Evolutionary conservation across 495 filamentous ascomycete genomes (phyloP).

Genomic region (Penicillium egyptiacum): DNA sequence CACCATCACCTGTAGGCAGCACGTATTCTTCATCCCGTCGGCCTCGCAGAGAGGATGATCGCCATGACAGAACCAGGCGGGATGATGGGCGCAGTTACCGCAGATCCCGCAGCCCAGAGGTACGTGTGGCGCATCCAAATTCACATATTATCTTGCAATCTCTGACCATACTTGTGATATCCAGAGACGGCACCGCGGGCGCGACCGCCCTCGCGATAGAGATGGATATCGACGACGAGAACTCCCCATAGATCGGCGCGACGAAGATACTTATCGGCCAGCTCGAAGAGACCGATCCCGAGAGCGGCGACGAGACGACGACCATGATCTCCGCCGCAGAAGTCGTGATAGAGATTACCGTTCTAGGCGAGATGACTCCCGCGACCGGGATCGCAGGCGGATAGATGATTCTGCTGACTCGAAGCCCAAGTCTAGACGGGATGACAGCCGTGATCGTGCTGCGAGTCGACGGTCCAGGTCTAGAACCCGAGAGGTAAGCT

Average conservation of each 20-base stretch:
- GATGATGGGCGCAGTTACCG: slow-evolving; percentile 62
- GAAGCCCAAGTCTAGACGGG: slow-evolving; percentile 65
- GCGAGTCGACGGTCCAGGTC: slow-evolving; percentile 40
- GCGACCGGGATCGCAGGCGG: slow-evolving; percentile 66
- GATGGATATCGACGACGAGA: slow-evolving; percentile 69
- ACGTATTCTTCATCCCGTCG: slow-evolving; percentile 73
- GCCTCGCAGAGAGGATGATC: slow-evolving; percentile 73
- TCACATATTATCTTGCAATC: neutral
- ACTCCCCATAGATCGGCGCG: slow-evolving; percentile 67
- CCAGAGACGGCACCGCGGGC: slow-evolving; percentile 62
- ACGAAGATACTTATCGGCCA: slow-evolving; percentile 66
- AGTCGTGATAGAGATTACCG: slow-evolving; percentile 75
- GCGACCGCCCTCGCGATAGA: slow-evolving; percentile 56
- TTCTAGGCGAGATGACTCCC: slow-evolving; percentile 76
- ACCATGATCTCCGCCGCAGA: slow-evolving; percentile 60
- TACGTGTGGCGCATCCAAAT: slow-evolving; percentile 40
- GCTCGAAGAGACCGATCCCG: slow-evolving; percentile 62
- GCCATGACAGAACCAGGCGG: slow-evolving; percentile 62
- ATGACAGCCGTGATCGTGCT: slow-evolving; percentile 59
- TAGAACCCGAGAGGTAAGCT: slow-evolving; percentile 57
- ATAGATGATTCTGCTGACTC: slow-evolving; percentile 78
- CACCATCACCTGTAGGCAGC: slow-evolving; percentile 94
- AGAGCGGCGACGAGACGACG: slow-evolving; percentile 59
- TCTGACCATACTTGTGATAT: slow-evolving; percentile 30
- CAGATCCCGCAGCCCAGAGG: slow-evolving; percentile 73